phyloP scores from a whole-genome alignment of 164 flowering plant genomes.

The Sextonia rubra region DNA sequence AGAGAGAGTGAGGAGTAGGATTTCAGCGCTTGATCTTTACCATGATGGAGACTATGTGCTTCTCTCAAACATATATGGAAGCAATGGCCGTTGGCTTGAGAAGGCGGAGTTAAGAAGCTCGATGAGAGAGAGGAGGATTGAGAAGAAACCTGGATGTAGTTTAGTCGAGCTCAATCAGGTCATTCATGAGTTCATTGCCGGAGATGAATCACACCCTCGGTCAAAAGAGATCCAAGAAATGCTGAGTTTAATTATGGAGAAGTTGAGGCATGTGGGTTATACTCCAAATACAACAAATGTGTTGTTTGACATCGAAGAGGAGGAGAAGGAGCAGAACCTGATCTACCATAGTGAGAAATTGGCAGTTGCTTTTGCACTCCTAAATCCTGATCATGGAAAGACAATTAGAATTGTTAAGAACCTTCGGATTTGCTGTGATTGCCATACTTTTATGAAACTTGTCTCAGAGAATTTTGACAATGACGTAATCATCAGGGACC shows the following conservation, averaged over 20 bases:
- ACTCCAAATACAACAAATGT: constrained; percentile 20
- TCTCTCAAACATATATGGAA: constrained; percentile 47
- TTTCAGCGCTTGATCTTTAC: constrained; percentile 31
- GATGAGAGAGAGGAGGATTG: constrained; percentile 41
- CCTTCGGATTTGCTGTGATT: constrained; percentile 47
- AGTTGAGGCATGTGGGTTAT: constrained; percentile 14
- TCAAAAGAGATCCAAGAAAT: constrained; percentile 23
- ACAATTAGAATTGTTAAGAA: constrained; percentile 36
- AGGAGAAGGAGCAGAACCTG: constrained; percentile 20
- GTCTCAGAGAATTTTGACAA: constrained; percentile 30
- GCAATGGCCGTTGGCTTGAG: constrained; percentile 31
- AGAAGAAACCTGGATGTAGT: constrained; percentile 43
- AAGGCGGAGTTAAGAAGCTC: constrained; percentile 30
- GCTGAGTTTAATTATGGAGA: constrained; percentile 21
- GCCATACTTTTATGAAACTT: constrained; percentile 50
- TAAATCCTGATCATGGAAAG: neutral
- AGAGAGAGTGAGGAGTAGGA: constrained; percentile 26
- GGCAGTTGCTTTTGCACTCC: constrained; percentile 21
- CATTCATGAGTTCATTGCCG: constrained; percentile 40
- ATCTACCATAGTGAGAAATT: constrained; percentile 26
- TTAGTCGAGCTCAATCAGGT: constrained; percentile 25
- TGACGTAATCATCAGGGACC: constrained; percentile 42
- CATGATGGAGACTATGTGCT: constrained; percentile 58
- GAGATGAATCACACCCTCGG: constrained; percentile 35
- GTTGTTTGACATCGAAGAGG: constrained; percentile 23